These are phyloP conservation scores for Xerocomus spinulosus DNA, from an alignment of 768 basidiomycete genomes.

Conservation along the genomic window DNA sequence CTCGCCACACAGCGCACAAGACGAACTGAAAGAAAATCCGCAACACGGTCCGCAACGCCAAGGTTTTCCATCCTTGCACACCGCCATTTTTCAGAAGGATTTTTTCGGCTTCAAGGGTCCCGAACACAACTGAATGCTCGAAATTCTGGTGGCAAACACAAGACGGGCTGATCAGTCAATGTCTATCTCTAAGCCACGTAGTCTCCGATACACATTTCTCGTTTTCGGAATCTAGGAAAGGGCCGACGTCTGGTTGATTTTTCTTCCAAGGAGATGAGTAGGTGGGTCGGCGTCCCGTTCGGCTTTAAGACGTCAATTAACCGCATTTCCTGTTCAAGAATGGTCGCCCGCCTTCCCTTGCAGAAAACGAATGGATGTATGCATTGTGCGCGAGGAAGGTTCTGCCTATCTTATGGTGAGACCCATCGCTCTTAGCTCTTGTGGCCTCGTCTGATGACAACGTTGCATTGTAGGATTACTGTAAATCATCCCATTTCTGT, in stretches of 20 bases:
- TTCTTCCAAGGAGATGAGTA: conserved; percentile 44
- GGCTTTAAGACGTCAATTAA: neutral
- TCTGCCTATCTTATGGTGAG: conserved; percentile 47
- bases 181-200: too few relatives aligned
- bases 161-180: too few relatives aligned
- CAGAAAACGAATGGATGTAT: too few relatives aligned
- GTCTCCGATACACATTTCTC: conserved; percentile 49
- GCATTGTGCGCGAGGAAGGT: too few relatives aligned
- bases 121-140: conserved; percentile 39
- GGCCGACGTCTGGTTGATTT: conserved; percentile 38
- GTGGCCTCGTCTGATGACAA: conserved; percentile 1
- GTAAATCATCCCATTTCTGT: conserved; percentile 16
- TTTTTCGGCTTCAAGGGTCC: conserved; percentile 56
- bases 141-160: too few relatives aligned
- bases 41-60: conserved; percentile 51
- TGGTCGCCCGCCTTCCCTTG: conserved; percentile 49
- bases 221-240: conserved; percentile 50
- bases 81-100: conserved; percentile 48
- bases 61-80: conserved; percentile 58
- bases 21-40: conserved; percentile 42
- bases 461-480: conserved; percentile 14
- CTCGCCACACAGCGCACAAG: conserved; percentile 45
- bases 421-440: neutral
- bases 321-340: conserved; percentile 26
- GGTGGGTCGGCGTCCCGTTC: conserved; percentile 33